Base-by-base conservation (phyloP, 2,329 filamentous ascomycete species). In the Harringtonia lauricola region DNA sequence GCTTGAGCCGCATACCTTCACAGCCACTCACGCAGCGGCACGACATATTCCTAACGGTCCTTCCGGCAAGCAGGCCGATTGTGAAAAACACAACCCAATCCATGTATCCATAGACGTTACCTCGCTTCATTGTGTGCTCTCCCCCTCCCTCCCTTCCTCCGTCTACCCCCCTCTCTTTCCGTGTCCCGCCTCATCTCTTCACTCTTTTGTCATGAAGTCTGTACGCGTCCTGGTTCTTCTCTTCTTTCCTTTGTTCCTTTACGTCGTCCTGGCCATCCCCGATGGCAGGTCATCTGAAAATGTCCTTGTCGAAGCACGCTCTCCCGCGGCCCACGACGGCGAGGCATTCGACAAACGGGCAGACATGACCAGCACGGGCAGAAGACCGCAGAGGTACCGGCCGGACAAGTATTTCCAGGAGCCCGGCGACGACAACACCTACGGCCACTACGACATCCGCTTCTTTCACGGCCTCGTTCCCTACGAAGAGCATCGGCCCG, bases 391-490 rank as follows among this genome's bases (percentile, higher is more conserved):
- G 64, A 67, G 41, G 14, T 26, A 7, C 24, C 24, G n/a, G n/a
- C n/a, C 24, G 7, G 59, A 56, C 43, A 83, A 83, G 56, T 83
- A 83, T 61, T 83, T 83, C 60, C 66, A 71, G 45, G 81, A 86
- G 57, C 75, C 80, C 0, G 79, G 81, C 41, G 64, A 63, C 43
- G 69, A 70, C 52, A 64, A 76, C 42, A 69, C 71, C 26, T 70
- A 83, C 19, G 74, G 76, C 41, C 85, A 90, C 64, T 90, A 90
- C 61, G 85, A 90, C 60, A 60, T 58, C 21, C 78, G 86, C 48
- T 90, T 72, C 63, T 90, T 83, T 63, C 66, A 70, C 33, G 63
- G 62, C 4, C 63, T 70, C n/a, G 72, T 89, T 9, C 63, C 70
- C 14, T 83, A 88, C 60, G 74, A 76, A 33, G 73, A 81, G 50